phyloP scores from a whole-genome alignment of 257 asterid genomes.

The Solanum paucissectum region DNA sequence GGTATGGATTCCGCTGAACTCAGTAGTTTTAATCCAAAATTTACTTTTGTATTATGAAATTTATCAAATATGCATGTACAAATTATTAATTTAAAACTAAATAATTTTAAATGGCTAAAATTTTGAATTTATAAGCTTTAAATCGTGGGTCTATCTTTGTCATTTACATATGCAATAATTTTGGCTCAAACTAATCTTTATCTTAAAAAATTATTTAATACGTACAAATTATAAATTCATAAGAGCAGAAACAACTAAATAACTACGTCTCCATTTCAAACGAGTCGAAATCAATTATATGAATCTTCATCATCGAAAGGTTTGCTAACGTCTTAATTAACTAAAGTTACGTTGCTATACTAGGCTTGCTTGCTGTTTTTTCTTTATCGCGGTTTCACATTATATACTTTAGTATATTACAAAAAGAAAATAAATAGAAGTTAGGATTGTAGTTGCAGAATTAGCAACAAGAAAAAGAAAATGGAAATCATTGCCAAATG shows the following conservation, averaged over 20 bases:
- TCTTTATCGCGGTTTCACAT: neutral
- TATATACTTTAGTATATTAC: neutral
- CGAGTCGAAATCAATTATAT: neutral
- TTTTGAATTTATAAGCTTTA: neutral
- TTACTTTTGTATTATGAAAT: neutral
- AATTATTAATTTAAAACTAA: neutral
- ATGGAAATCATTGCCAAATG: neutral
- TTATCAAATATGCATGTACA: neutral
- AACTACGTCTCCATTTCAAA: neutral
- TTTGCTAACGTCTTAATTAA: neutral
- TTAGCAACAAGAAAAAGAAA: neutral
- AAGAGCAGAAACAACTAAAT: neutral
- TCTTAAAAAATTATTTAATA: neutral
- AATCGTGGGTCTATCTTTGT: neutral
- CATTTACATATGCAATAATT: neutral
- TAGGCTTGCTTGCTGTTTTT: neutral
- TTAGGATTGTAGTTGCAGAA: neutral
- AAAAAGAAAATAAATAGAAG: neutral
- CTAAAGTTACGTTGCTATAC: neutral
- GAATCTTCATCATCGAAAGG: neutral
- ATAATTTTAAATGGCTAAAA: neutral
- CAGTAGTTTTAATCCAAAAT: fast-evolving
- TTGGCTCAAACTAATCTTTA: neutral
- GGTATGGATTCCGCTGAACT: neutral
- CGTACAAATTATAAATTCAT: neutral